Evolutionary conservation across 805 yeast genomes (phyloP).

Genomic region (Saccharomycopsis sp.): DNA sequence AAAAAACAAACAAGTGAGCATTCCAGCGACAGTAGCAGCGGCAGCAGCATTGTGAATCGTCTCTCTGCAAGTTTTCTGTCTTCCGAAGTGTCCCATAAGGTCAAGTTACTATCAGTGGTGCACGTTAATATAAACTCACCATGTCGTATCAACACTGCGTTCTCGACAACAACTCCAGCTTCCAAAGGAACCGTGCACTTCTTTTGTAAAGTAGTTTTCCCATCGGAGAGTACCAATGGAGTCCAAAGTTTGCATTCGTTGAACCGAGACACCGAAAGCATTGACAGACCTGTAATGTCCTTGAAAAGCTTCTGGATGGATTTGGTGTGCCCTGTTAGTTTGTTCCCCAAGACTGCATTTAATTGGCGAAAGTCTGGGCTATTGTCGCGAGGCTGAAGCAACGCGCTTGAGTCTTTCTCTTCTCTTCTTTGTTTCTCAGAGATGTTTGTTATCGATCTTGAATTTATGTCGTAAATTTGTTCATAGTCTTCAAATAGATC

Average conservation of each 20-base stretch:
- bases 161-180: constrained; percentile 3
- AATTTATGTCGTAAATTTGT: constrained; percentile 6
- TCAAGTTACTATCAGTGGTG: too few species aligned
- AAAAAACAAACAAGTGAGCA: constrained; percentile 6
- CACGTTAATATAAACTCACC: too few species aligned
- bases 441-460: constrained; percentile 10
- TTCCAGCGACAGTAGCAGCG: too few species aligned
- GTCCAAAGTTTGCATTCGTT: constrained; percentile 56
- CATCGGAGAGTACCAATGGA: constrained; percentile 29
- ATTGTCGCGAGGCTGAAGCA: background rate
- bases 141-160: too few species aligned
- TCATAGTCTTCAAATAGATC: constrained; percentile 13
- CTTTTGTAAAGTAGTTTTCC: constrained; percentile 28
- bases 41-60: too few species aligned
- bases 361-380: background rate
- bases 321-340: constrained; percentile 80
- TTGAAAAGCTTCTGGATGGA: constrained; percentile 61
- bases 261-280: constrained; percentile 53
- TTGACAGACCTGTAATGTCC: constrained; percentile 55
- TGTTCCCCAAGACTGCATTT: constrained; percentile 32
- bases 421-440: too few species aligned
- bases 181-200: constrained; percentile 31
- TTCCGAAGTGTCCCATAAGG: too few species aligned
- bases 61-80: too few species aligned
- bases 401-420: background rate